Conservation (phyloP, 2,329 filamentous ascomycete species). For the Dactylellina sp. region DNA sequence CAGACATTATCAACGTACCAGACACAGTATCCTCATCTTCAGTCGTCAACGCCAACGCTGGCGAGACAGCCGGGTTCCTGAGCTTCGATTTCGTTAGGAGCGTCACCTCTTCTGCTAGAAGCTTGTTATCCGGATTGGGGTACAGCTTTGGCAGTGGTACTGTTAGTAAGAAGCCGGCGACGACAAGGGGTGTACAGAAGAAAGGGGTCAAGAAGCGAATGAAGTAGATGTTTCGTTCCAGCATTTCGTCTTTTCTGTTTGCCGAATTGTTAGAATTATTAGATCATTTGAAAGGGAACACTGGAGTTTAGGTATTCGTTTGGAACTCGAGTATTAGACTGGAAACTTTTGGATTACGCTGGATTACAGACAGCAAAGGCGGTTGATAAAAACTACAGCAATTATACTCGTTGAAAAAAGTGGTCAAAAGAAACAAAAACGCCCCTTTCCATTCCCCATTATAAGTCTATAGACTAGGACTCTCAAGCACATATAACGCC, state of each 20-base stretch:
- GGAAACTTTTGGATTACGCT: conserved; percentile 14
- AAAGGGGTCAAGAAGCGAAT: conserved; percentile 3
- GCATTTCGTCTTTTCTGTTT: neutral
- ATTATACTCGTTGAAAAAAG: conserved; percentile 6
- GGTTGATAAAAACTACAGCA: neutral
- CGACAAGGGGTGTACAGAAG: neutral
- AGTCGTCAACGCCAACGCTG: neutral
- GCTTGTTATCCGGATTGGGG: conserved; percentile 27
- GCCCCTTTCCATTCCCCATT: conserved; percentile 3
- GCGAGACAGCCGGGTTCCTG: conserved; percentile 9
- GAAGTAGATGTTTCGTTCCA: conserved; percentile 2
- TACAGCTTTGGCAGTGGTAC: conserved; percentile 20
- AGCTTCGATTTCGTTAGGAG: conserved; percentile 22
- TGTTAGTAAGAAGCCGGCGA: neutral
- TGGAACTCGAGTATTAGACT: neutral
- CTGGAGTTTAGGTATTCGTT: neutral
- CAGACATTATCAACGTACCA: neutral
- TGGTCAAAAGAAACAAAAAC: neutral
- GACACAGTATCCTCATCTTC: neutral
- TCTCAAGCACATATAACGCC: neutral
- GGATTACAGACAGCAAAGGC: neutral
- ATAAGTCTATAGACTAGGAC: conserved; percentile 11
- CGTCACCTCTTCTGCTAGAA: conserved; percentile 14
- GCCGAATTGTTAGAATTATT: too few relatives aligned
- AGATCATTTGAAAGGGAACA: neutral